These are phyloP conservation scores for Aegilops tauschii DNA, from an alignment of 176 grass and related monocot species.

Conservation along the genomic window DNA sequence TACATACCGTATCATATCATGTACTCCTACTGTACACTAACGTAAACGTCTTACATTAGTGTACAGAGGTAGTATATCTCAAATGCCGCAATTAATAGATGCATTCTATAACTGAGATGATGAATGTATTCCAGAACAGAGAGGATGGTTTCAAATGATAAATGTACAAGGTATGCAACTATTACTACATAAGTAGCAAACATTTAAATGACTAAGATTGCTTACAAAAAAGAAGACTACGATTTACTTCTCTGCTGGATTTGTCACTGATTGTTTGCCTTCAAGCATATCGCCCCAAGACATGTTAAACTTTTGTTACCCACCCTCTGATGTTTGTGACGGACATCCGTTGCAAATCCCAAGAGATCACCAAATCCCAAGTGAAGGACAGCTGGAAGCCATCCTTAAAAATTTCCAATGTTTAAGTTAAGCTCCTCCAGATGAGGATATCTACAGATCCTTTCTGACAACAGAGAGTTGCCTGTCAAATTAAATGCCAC, in stretches of 20 bases:
- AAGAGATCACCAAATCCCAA: background rate
- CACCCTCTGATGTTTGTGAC: background rate
- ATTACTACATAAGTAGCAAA: background rate
- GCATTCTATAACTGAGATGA: background rate
- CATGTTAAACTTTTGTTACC: background rate
- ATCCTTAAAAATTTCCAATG: slow-evolving; percentile 1
- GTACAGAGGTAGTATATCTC: background rate
- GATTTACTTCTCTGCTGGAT: background rate
- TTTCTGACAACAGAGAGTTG: background rate
- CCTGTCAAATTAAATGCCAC: background rate
- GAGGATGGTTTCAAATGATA: background rate
- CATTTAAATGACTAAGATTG: background rate
- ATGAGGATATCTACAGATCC: background rate
- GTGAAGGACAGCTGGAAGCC: background rate
- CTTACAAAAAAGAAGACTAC: background rate
- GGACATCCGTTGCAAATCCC: background rate
- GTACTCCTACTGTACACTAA: background rate
- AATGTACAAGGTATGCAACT: background rate
- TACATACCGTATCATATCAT: slow-evolving; percentile 1
- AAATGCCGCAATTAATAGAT: background rate
- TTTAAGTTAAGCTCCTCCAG: slow-evolving; percentile 12
- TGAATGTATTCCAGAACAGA: background rate
- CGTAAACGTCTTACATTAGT: no score
- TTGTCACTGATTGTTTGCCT: background rate
- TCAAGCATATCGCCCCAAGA: background rate